Evolutionary conservation across 228 moss, liverwort and hornwort species (phyloP), one percentile per base, ranked within the genome.

Genomic region (Sphagnum magellanicum): DNA sequence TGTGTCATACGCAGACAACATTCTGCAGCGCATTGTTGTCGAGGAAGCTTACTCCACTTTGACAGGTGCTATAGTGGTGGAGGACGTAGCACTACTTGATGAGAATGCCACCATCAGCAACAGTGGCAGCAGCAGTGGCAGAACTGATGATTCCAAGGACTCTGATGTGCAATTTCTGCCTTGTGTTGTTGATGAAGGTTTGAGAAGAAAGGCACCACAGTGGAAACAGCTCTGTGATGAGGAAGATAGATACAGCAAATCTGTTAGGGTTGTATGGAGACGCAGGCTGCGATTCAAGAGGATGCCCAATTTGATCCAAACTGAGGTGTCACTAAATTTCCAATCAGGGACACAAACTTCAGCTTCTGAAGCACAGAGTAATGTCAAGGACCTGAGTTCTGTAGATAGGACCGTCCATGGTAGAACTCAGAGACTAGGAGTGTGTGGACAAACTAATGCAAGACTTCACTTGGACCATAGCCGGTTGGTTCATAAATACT

Each of bases 271-370:
- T 47, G 47, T 64, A 60, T 91, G 83, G 74, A 88, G 90, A 69
- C 89, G 98, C 53, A 81, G 98, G 69, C 76, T 98, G 52, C 81
- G 93, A 47, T 98, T 98, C 75, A 77, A 81, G 77, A 75, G 98
- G 58, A 92, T 92, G 94, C 98, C 98, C 52, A 98, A 98, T 78
- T 68, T 93, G 48, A 86, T 93, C 62, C 98, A 98, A 75, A 93
- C 98, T 49, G 98, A 93, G 82, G 90, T 91, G 63, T 68, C 79
- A 16, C 86, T 95, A 0, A 78, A 15, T 5, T 61, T 6, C 53
- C 48, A 15, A 6, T 10, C 6, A 49, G 64, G 49, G 10, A 10
- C 13, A 12, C 7, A 50, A 4, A 64, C 10, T 46, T 64, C 48
- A 64, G 4, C 14, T 64, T 13, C 64, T 13, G 48, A 64, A 49